Percentiles rank a stretch among this genome's conserved stretches.
Evolutionary conservation across 306 rosid species (phyloP).

Genomic region (Amphicarpaea edgeworthii): DNA sequence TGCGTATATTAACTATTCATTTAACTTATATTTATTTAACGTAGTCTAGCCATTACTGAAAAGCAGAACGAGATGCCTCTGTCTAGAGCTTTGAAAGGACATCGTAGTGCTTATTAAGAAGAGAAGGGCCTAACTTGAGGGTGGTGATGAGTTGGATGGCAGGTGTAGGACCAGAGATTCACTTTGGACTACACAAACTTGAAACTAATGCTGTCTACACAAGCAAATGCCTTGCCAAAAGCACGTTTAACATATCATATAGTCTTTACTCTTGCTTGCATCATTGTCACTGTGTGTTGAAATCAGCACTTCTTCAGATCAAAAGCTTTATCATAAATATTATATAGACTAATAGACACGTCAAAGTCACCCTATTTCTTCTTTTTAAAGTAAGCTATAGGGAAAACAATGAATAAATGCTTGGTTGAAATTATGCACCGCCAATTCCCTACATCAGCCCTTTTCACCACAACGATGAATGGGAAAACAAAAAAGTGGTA

Average conservation of each 20-base stretch:
- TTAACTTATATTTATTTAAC: not conserved
- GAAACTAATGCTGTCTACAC: slow-evolving; percentile 12
- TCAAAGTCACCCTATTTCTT: not conserved
- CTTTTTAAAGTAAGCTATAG: not conserved
- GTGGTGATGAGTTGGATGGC: slow-evolving; percentile 3
- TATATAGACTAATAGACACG: not conserved
- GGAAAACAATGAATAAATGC: slow-evolving; percentile 11
- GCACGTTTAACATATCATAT: not conserved
- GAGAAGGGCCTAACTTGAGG: slow-evolving; percentile 18
- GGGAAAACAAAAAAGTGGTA: not conserved
- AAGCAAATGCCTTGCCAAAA: not conserved
- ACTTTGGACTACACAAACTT: slow-evolving; percentile 14
- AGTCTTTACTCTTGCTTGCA: not conserved
- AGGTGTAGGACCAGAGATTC: slow-evolving; percentile 25
- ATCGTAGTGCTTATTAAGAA: not conserved
- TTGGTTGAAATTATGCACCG: not conserved
- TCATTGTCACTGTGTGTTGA: slow-evolving; percentile 12
- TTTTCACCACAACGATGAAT: not conserved
- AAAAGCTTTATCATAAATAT: slow-evolving; percentile 15
- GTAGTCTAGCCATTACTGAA: slow-evolving; percentile 31
- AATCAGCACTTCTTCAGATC: slow-evolving; percentile 17
- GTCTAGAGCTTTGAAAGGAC: slow-evolving; percentile 17
- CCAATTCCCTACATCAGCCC: not conserved
- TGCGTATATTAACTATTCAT: not conserved
- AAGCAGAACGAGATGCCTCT: slow-evolving; percentile 4